These are phyloP conservation scores for Talaromyces stipitatus DNA, from an alignment of 495 filamentous ascomycete genomes.

Conservation along the genomic window DNA sequence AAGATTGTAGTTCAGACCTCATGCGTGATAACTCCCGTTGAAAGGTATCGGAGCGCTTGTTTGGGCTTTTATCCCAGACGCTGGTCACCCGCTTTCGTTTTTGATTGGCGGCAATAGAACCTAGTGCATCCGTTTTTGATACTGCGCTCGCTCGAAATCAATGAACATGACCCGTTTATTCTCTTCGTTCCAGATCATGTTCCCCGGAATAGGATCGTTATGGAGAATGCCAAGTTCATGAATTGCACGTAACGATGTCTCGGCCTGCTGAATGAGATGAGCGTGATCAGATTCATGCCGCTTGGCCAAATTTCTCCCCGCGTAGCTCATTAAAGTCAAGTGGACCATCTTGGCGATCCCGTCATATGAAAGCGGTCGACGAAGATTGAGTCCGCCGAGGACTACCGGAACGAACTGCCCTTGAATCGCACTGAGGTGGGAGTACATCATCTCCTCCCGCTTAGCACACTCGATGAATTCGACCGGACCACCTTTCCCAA, in stretches of 20 bases:
- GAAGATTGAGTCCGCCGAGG: conserved; percentile 25
- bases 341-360: conserved; percentile 22
- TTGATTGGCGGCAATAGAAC: conserved; percentile 9
- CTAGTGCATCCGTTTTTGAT: conserved; percentile 9
- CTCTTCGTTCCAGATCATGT: conserved; percentile 16
- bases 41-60: too few species aligned
- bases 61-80: too few species aligned
- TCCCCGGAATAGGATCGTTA: conserved; percentile 11
- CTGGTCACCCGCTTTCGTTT: too few species aligned
- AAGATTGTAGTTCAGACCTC: too few species aligned
- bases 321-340: conserved; percentile 27
- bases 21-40: too few species aligned
- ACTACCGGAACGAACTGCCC: conserved; percentile 26
- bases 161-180: conserved; percentile 15
- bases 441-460: conserved; percentile 26
- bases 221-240: conserved; percentile 14
- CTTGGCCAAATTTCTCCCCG: conserved; percentile 11
- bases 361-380: conserved; percentile 27
- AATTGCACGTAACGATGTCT: conserved; percentile 11
- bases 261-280: conserved; percentile 8
- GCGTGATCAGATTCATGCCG: conserved; percentile 2
- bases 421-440: conserved; percentile 23
- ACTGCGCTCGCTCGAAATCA: conserved; percentile 15
- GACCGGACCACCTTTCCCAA: conserved; percentile 28
- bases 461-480: conserved; percentile 15